Conservation (phyloP, 345 rosid genomes). For the Dimocarpus longan region DNA sequence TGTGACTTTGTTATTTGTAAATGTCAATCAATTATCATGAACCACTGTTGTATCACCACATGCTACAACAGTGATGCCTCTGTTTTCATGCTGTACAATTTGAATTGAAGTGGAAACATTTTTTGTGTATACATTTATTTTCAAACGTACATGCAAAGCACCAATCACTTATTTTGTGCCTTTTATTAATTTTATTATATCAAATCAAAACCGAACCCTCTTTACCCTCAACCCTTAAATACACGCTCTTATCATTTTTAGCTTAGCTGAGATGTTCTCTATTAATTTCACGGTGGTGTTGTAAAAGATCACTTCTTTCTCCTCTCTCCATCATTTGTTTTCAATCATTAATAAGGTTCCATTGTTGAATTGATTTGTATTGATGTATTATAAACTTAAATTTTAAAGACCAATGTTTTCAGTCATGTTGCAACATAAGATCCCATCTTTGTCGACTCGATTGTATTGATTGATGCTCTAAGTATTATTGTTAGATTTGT, state of each 20-base stretch:
- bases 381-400: neutral
- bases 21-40: neutral
- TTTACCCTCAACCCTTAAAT: neutral
- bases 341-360: neutral
- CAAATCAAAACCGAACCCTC: neutral
- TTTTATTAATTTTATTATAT: neutral
- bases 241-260: neutral
- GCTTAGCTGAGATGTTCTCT: neutral
- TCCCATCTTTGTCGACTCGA: neutral
- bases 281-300: neutral
- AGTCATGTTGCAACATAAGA: neutral
- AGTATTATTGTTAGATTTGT: neutral
- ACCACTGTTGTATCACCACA: conserved; percentile 4
- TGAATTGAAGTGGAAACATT: neutral
- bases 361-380: neutral
- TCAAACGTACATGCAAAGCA: neutral
- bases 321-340: neutral
- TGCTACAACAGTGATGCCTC: neutral
- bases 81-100: neutral
- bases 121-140: neutral
- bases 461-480: neutral
- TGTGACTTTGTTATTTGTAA: conserved; percentile 2
- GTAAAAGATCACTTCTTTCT: neutral
- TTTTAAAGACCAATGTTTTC: neutral
- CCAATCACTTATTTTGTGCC: neutral